phyloP scores from a whole-genome alignment of 345 rosid species.

The Noccaea bulbosa region DNA sequence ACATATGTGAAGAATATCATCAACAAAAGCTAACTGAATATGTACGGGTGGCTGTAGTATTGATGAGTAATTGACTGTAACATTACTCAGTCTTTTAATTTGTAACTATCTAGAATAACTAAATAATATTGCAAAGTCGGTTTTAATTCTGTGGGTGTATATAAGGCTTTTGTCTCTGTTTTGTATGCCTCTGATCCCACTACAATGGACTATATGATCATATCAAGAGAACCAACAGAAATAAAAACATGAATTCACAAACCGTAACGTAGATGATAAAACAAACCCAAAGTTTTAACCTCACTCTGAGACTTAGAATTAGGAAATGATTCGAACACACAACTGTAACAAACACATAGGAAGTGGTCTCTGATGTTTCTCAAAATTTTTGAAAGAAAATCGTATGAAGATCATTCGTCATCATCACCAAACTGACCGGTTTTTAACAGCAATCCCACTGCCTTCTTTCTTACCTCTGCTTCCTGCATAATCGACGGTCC shows the following conservation, averaged over 20 bases:
- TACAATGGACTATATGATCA: not conserved
- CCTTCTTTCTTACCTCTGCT: slow-evolving; percentile 52
- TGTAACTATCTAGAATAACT: slow-evolving; percentile 11
- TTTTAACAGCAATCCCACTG: slow-evolving; percentile 52
- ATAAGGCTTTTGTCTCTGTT: not conserved
- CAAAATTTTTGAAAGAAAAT: slow-evolving; percentile 8
- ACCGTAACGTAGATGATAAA: not conserved
- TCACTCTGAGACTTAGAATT: not conserved
- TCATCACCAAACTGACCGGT: slow-evolving; percentile 66
- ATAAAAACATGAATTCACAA: not conserved
- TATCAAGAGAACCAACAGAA: slow-evolving; percentile 8
- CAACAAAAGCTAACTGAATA: slow-evolving; percentile 3
- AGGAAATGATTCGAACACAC: slow-evolving; percentile 31
- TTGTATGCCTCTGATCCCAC: not conserved
- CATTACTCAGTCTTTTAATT: not conserved
- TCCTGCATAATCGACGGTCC: slow-evolving; percentile 77
- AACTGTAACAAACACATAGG: slow-evolving; percentile 26
- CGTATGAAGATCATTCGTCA: slow-evolving; percentile 35
- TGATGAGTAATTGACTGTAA: slow-evolving; percentile 8
- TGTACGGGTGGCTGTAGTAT: not conserved
- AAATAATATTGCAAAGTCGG: not conserved
- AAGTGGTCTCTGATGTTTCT: slow-evolving; percentile 29
- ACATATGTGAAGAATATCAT: slow-evolving; percentile 9
- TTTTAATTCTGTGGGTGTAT: no score
- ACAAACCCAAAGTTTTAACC: slow-evolving; percentile 5